phyloP scores from a whole-genome alignment of 2,329 filamentous ascomycete genomes.

The Knufia fluminis region DNA sequence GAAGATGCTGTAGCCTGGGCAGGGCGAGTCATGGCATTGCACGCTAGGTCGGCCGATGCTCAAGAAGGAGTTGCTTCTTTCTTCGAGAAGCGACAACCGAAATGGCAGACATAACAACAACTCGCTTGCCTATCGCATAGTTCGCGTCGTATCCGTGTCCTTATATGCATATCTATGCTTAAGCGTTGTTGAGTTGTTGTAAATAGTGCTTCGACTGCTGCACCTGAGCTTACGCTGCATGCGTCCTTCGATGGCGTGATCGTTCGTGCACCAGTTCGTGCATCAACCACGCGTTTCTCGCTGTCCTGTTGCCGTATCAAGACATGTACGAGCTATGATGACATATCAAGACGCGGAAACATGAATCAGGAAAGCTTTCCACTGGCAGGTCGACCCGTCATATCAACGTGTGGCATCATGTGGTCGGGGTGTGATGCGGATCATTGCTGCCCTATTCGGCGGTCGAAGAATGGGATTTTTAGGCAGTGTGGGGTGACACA shows the following conservation, averaged over 20 bases:
- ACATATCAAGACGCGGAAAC: not conserved
- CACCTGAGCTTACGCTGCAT: no score
- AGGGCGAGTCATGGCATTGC: conserved; percentile 21
- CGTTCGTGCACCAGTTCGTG: no score
- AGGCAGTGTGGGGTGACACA: not conserved
- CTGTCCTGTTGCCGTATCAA: not conserved
- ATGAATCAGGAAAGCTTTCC: not conserved
- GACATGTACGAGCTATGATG: not conserved
- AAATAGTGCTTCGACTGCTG: not conserved
- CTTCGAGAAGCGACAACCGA: conserved; percentile 18
- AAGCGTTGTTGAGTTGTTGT: not conserved
- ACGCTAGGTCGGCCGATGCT: conserved; percentile 19
- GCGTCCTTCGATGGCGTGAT: no score
- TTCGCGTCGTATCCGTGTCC: no score
- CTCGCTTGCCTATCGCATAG: no score
- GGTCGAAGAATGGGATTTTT: not conserved
- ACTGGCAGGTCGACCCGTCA: not conserved
- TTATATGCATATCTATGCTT: not conserved
- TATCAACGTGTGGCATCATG: not conserved
- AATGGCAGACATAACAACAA: conserved; percentile 20
- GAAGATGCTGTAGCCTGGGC: conserved; percentile 22
- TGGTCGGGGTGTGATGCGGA: not conserved
- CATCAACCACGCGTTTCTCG: not conserved
- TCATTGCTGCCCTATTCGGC: not conserved
- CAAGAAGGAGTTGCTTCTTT: conserved; percentile 19